Conservation (phyloP, 2,329 filamentous ascomycete genomes). For the Cyphellophora attinorum region DNA sequence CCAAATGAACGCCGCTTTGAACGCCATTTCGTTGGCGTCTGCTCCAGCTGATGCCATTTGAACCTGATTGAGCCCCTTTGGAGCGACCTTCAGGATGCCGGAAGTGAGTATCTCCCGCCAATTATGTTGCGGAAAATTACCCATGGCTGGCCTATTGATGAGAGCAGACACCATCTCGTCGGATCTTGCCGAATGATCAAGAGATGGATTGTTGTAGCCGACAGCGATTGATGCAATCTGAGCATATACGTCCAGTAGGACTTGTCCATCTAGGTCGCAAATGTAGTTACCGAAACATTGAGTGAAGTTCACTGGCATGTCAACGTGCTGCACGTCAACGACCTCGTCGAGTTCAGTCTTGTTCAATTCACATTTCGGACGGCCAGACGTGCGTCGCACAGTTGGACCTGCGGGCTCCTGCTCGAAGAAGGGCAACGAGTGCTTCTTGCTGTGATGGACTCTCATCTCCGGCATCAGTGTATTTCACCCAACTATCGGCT, state of each 20-base stretch:
- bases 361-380: no score
- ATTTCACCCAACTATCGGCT: no score
- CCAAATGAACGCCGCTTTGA: conserved; percentile 93
- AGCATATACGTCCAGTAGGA: conserved; percentile 47
- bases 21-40: conserved; percentile 86
- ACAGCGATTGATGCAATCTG: conserved; percentile 89
- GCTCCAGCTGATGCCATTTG: conserved; percentile 83
- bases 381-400: no score
- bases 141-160: conserved; percentile 62
- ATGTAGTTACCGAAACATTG: no score
- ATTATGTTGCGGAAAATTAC: conserved; percentile 82
- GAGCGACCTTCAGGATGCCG: conserved; percentile 70
- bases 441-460: no score
- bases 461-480: no score
- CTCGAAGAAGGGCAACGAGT: no score
- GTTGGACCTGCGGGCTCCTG: no score
- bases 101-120: conserved; percentile 70
- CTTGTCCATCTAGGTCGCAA: conserved; percentile 39
- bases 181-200: conserved; percentile 59
- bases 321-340: no score
- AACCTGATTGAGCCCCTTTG: conserved; percentile 73
- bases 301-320: no score
- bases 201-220: conserved; percentile 79
- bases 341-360: no score
- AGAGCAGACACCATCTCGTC: conserved; percentile 70